Base-by-base conservation (phyloP, 2,329 filamentous ascomycete species). In the Coniochaeta prunicola region DNA sequence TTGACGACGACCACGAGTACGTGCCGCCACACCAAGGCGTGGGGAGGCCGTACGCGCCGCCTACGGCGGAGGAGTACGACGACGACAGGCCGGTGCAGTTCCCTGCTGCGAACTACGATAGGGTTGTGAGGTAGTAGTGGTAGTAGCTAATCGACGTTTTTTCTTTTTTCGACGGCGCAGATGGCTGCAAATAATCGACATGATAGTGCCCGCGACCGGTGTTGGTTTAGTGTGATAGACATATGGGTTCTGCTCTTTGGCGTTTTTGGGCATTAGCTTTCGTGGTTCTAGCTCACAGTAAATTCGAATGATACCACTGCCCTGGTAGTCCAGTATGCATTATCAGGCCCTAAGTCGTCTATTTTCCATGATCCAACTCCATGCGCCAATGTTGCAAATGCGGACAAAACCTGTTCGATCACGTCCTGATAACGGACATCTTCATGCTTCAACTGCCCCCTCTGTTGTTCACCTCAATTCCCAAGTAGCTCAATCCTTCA, bases 71-170 rank as follows among this genome's bases (percentile, higher is more conserved):
- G 21, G 74, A 74, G 30, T 80, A 78, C 62, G 75, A 77, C 53
- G 76, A 79, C 57, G 70, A 74, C 57, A 67, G 69, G 60, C 79
- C 81, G 0, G 79, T 73, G 21, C 77, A 80, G 58, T 87, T 87
- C 67, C 84, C 84, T 2, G 70, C 73, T 21, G 84, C 69, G 36
- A 79, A 84, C 67, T 87, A 87, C 67, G 80, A 84, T 65, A 75
- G 80, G 61, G 77, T 74, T 59, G 19, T 38, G 19, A 57, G 28
- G 48, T 48, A 56, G 54, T 8, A 26, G 21, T 30, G 13, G 45
- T 4, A 4, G 36, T 38, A 9, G 15, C 36, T 38, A 38, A 17
- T 4, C 4, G 15, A 4, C 5, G 36, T 3, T 5, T 30, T 21
- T 12, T 26, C 10, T 7, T 19, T 5, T 15, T 36, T 36, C 33